Evolutionary conservation across 805 yeast genomes (phyloP).

Genomic region (Candida coquimbonensis): DNA sequence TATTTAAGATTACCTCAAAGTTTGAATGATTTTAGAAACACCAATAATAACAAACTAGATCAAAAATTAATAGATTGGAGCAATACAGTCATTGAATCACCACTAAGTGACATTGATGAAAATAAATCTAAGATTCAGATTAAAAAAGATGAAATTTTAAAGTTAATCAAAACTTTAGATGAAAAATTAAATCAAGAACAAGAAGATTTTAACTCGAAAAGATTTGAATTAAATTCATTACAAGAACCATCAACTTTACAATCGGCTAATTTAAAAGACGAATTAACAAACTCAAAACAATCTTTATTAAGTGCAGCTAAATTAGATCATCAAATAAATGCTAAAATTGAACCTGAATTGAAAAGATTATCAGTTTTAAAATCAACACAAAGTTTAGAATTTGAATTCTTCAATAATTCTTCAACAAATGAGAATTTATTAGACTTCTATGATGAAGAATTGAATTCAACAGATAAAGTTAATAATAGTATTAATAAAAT

Average conservation of each 20-base stretch:
- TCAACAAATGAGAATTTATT: constrained; percentile 40
- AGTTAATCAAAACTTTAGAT: constrained; percentile 31
- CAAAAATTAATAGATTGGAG: constrained; percentile 26
- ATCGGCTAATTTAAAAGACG: constrained; percentile 43
- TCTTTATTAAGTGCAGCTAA: constrained; percentile 54
- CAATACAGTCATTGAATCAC: constrained; percentile 19
- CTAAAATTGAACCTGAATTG: constrained; percentile 36
- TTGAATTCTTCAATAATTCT: constrained; percentile 12
- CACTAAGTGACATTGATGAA: constrained; percentile 25
- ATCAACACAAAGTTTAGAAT: constrained; percentile 32
- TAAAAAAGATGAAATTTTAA: constrained; percentile 32
- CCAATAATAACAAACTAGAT: constrained; percentile 22
- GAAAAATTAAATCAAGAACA: constrained; percentile 27
- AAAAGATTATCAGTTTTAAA: constrained; percentile 38
- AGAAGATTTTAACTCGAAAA: constrained; percentile 26
- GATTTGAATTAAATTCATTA: constrained; percentile 27
- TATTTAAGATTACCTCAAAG: constrained; percentile 70
- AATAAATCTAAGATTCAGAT: constrained; percentile 23
- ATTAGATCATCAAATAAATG: constrained; percentile 49
- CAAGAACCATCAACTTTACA: constrained; percentile 30
- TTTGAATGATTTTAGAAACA: constrained; percentile 43
- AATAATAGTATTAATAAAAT: constrained; percentile 39
- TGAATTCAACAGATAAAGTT: constrained; percentile 19
- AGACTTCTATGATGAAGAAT: constrained; percentile 53
- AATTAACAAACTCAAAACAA: constrained; percentile 48